Base-by-base conservation (phyloP, 352 stramenopile genomes). In the Globisporangium middletonii region DNA sequence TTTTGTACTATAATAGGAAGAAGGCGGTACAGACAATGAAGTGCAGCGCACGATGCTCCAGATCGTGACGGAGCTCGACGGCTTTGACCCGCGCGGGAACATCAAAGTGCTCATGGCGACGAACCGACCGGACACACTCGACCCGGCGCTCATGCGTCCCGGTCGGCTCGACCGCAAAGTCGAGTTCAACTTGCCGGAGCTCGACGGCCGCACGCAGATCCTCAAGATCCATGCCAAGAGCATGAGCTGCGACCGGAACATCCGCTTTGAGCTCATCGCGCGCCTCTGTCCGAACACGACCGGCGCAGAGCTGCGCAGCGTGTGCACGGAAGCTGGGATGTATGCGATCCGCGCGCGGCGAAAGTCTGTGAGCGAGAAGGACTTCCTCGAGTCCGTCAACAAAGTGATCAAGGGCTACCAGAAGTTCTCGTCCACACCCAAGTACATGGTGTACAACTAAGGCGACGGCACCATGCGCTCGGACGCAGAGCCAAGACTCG, bases 341-440 rank as follows among this genome's bases (percentile, higher is more conserved):
- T 99, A 97, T 77, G 95, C 97, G 12, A 99, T 99, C 72, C 91
- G 97, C 45, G 97, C 95, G 33, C 86, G 97, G 50, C 94, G 97
- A 75, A 99, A 99, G 86, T 97, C 76, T 45, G 96, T 99, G 55
- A 98, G 86, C 62, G 97, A 99, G 70, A 99, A 99, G 70, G 97
- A 99, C 74, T 99, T 99, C 77, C 84, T 99, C 59, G 97, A 99
- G 62, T 97, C 95, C 55, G 97, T 99, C 57, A 98, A 99, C 79
- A 99, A 99, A 82, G 97, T 99, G 59, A 99, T 99, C 72, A 99
- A 99, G 85, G 97, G 97, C 60, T 99, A 99, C 89, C 97, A 99
- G 71, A 99, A 99, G 87, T 99, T 99, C 86, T 98, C 88, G 64
- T 98, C 96, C 41, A 99, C 97, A 65, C 97, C 97, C 33, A 99